A percentile compares a stretch with the other conserved stretches of the same genome.
phyloP scores from a whole-genome alignment of 1,284 basidiomycete species.

The Trichosporon coremiiforme region DNA sequence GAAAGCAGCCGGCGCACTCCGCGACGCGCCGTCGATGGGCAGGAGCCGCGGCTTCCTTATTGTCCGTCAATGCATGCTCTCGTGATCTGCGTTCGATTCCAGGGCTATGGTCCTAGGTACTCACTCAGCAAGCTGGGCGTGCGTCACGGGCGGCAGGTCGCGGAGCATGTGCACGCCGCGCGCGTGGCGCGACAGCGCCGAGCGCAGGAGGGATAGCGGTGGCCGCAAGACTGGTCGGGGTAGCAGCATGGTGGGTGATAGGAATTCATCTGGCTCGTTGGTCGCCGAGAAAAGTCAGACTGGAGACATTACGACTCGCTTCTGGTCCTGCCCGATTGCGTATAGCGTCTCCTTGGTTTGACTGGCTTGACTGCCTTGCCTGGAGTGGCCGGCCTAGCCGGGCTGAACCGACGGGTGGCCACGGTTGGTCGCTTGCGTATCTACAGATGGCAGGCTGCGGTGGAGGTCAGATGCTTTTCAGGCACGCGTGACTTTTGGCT shows the following conservation, averaged over 20 bases:
- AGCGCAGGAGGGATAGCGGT: not conserved
- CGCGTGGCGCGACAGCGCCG: not conserved
- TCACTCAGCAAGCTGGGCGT: constrained; percentile 32
- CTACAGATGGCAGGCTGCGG: not conserved
- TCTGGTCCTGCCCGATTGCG: not conserved
- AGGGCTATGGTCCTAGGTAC: constrained; percentile 1
- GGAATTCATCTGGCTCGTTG: not conserved
- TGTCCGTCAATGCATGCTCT: constrained; percentile 30
- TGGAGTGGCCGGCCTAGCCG: not conserved
- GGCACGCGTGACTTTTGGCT: constrained; percentile 7
- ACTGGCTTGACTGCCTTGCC: too few species aligned
- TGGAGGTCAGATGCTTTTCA: not conserved
- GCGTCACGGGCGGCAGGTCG: constrained; percentile 36
- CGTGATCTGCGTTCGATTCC: constrained; percentile 17
- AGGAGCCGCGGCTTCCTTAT: constrained; percentile 25
- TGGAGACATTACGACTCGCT: constrained; percentile 7
- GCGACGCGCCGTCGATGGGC: constrained; percentile 13
- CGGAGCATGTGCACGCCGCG: constrained; percentile 37
- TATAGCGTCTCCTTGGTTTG: not conserved
- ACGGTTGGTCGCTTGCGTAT: constrained; percentile 5
- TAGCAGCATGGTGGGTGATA: not conserved
- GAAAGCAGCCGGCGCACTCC: not conserved
- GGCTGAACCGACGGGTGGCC: not conserved
- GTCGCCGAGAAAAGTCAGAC: constrained; percentile 16
- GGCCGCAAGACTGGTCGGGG: constrained; percentile 4